Conservation (phyloP, 2,329 filamentous ascomycete species). For the Magnaporthiopsis rhizophila region DNA sequence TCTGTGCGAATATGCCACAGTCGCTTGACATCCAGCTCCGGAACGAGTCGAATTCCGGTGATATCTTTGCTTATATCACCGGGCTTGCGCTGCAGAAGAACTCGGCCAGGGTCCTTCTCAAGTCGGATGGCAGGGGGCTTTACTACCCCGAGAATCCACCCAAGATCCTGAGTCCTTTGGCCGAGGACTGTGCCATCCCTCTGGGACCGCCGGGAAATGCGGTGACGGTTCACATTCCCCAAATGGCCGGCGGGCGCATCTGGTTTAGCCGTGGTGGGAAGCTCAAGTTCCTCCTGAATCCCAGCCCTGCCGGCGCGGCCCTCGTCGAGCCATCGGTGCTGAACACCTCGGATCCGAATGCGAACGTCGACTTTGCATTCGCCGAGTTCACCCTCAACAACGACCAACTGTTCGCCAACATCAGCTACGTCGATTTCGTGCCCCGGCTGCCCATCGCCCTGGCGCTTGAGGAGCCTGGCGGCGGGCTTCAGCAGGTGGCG, state of each 20-base stretch:
- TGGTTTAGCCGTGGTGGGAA: constrained; percentile 52
- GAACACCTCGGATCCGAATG: constrained; percentile 50
- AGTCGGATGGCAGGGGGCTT: constrained; percentile 39
- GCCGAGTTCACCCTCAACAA: constrained; percentile 54
- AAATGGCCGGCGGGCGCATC: constrained; percentile 55
- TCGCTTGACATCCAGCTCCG: constrained; percentile 45
- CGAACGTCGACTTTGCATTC: constrained; percentile 44
- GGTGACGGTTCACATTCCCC: constrained; percentile 49
- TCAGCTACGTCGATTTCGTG: constrained; percentile 62
- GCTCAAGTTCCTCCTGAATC: constrained; percentile 54
- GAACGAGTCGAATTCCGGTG: constrained; percentile 45
- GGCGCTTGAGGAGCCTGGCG: constrained; percentile 33
- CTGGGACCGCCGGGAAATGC: constrained; percentile 48
- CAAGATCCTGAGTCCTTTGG: constrained; percentile 36
- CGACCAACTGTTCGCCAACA: constrained; percentile 52
- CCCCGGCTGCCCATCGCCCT: constrained; percentile 44
- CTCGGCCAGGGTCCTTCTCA: constrained; percentile 28
- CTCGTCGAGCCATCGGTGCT: constrained; percentile 61
- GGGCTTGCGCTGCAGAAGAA: constrained; percentile 45
- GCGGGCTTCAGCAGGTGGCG: constrained; percentile 39
- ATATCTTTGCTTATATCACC: constrained; percentile 58
- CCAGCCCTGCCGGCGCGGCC: constrained; percentile 43
- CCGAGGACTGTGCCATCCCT: constrained; percentile 50
- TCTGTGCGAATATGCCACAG: constrained; percentile 24
- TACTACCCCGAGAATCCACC: constrained; percentile 49